Percentiles rank a stretch among this genome's conserved stretches.
These are phyloP conservation scores for Hemisphaericaspora xylofermentans DNA, from an alignment of 1,139 yeast species.

Conservation along the genomic window DNA sequence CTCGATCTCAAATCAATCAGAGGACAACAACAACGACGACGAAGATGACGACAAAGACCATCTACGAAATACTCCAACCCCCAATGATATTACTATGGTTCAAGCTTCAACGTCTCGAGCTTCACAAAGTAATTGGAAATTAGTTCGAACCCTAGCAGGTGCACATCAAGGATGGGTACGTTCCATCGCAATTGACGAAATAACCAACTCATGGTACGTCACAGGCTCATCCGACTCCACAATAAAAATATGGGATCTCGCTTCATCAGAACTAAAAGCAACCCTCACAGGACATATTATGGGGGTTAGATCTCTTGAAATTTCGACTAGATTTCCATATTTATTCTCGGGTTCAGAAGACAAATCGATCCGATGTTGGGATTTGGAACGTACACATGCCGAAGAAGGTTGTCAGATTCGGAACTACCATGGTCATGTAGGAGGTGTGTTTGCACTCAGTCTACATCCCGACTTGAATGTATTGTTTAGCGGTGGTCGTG, in stretches of 20 bases:
- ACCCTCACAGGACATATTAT: slow-evolving; percentile 89
- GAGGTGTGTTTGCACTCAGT: slow-evolving; percentile 82
- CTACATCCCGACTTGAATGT: slow-evolving; percentile 86
- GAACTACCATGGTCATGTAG: slow-evolving; percentile 91
- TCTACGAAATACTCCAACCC: neutral
- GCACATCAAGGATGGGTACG: slow-evolving; percentile 97
- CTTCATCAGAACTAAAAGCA: slow-evolving; percentile 64
- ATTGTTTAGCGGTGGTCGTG: slow-evolving; percentile 89
- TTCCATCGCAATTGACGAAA: slow-evolving; percentile 73
- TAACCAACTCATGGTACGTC: slow-evolving; percentile 83
- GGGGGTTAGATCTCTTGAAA: slow-evolving; percentile 77
- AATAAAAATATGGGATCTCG: slow-evolving; percentile 89
- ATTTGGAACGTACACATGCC: slow-evolving; percentile 79
- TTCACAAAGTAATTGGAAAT: slow-evolving; percentile 49
- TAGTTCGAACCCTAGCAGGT: slow-evolving; percentile 66
- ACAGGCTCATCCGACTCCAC: slow-evolving; percentile 90
- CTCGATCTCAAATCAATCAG: neutral
- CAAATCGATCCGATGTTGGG: slow-evolving; percentile 96
- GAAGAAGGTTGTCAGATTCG: slow-evolving; percentile 55
- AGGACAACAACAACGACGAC: slow-evolving; percentile 1
- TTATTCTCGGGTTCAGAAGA: slow-evolving; percentile 93
- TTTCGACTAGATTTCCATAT: slow-evolving; percentile 79
- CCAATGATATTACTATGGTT: too few species aligned
- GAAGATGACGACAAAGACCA: neutral
- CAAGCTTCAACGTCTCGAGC: neutral